Evolutionary conservation across 2,329 filamentous ascomycete genomes (phyloP).

Genomic region (Fusarium nodosum): DNA sequence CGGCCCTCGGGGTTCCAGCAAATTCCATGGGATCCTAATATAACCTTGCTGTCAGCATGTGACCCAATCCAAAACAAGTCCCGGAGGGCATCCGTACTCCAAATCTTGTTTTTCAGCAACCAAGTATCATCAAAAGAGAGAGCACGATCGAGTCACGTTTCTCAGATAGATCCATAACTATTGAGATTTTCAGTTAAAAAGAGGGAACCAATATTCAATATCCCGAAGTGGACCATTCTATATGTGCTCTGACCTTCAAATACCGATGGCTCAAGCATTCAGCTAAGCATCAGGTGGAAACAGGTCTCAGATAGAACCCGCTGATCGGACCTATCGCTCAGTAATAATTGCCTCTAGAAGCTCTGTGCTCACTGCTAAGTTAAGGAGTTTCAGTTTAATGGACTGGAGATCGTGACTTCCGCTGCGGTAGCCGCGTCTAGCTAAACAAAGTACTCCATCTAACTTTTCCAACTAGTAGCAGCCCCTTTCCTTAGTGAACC

Average conservation of each 20-base stretch:
- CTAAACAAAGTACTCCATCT: not conserved
- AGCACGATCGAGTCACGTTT: not conserved
- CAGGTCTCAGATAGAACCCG: not conserved
- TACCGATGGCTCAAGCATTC: not conserved
- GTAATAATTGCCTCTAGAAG: not conserved
- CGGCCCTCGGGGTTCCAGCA: slow-evolving; percentile 19
- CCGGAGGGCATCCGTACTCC: slow-evolving; percentile 8
- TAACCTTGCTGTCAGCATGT: slow-evolving; percentile 25
- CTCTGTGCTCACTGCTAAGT: not conserved
- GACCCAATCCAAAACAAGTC: slow-evolving; percentile 8
- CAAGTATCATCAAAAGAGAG: not conserved
- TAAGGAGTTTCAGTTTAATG: not conserved
- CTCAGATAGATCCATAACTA: not conserved
- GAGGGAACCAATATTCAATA: slow-evolving; percentile 10
- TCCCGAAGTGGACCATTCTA: slow-evolving; percentile 30
- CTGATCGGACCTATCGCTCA: not conserved
- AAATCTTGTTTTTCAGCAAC: slow-evolving; percentile 3
- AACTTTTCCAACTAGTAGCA: not conserved
- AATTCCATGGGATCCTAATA: not conserved
- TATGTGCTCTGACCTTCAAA: not conserved
- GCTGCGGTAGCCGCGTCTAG: not conserved
- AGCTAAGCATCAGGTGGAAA: not conserved
- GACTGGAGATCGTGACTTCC: not conserved
- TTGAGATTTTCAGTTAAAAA: not conserved
- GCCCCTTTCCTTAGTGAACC: slow-evolving; percentile 1